Percentiles rank a stretch among this genome's conserved stretches.
Evolutionary conservation across 1,284 basidiomycete genomes (phyloP).

Genomic region (Papiliotrema nemorosa): DNA sequence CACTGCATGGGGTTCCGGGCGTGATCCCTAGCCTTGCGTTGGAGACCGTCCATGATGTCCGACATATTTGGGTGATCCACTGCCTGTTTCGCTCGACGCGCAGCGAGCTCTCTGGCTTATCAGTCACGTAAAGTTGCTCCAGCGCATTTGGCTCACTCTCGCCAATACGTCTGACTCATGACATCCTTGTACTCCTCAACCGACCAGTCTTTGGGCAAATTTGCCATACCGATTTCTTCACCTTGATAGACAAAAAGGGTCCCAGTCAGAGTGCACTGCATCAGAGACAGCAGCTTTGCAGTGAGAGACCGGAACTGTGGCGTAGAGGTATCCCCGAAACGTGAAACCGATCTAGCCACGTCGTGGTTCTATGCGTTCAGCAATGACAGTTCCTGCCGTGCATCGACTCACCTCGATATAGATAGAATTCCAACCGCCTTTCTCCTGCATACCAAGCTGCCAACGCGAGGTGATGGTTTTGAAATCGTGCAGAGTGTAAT

Average conservation of each 20-base stretch:
- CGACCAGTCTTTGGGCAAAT: slow-evolving; percentile 63
- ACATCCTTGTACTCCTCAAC: slow-evolving; percentile 68
- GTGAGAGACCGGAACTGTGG: slow-evolving; percentile 57
- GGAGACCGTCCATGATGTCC: slow-evolving; percentile 1
- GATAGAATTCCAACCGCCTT: slow-evolving; percentile 12
- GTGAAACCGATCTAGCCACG: slow-evolving; percentile 58
- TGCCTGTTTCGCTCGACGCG: background rate
- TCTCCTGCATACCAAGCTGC: slow-evolving; percentile 12
- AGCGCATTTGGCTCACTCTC: slow-evolving; percentile 1
- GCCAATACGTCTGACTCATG: background rate
- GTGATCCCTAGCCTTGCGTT: slow-evolving; percentile 8
- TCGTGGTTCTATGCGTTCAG: slow-evolving; percentile 42
- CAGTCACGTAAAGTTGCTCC: background rate
- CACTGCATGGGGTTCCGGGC: slow-evolving; percentile 53
- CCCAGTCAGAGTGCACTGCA: slow-evolving; percentile 62
- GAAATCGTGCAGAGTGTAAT: slow-evolving; percentile 12
- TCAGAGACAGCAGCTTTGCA: slow-evolving; percentile 63
- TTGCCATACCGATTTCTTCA: slow-evolving; percentile 68
- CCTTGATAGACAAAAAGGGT: slow-evolving; percentile 67
- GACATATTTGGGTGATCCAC: background rate
- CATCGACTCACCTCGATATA: slow-evolving; percentile 14
- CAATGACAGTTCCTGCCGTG: background rate
- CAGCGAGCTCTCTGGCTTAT: background rate
- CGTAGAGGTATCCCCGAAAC: slow-evolving; percentile 60
- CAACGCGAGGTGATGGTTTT: slow-evolving; percentile 7